Base-by-base conservation (phyloP, 805 yeast genomes). In the Metschnikowia aberdeeniae region DNA sequence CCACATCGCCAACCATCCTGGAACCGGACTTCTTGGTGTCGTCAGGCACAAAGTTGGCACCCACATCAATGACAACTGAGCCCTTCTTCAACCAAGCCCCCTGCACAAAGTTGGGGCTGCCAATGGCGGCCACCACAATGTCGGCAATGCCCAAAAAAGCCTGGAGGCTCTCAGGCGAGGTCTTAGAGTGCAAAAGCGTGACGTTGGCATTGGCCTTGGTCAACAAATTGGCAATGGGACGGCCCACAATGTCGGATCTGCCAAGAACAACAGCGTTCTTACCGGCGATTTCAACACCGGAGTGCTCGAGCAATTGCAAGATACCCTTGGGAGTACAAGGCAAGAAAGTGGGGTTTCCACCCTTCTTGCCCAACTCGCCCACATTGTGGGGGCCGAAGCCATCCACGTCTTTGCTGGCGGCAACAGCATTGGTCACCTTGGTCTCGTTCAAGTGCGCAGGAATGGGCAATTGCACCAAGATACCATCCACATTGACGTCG, bases 261-360 rank as follows among this genome's bases (percentile, higher is more conserved):
- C 95, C 95, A 51, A 86, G 68, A 19, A 86, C 89, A 34, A 86
- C 93, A n/a, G 90, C 92, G 57, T 80, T 75, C 49, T 82, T 76
- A 51, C 93, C 93, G 28, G 68, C 60, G 37, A 86, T 60, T 7
- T 68, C 63, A 19, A 84, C 76, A 14, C 79, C 76, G 28, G 85
- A 72, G 51, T 77, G 73, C 52, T 78, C 67, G 47, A 86, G 68
- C 51, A 86, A 68, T 57, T 78, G 77, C 66, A 86, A 76, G 55
- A 85, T 80, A 24, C 95, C 95, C 63, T 84, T 77, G 42, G 95
- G 95, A 17, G 95, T 86, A 63, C 95, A 86, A 33, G 95, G 95
- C 57, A 83, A 70, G 64, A 82, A 86, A 46, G 63, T 62, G 32
- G 95, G 93, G 19, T 71, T 58, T 34, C 92, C 93, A 49, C 81